These are phyloP conservation scores for Dioscorea zingiberensis DNA, from an alignment of 106 monocot genomes.

Conservation along the genomic window DNA sequence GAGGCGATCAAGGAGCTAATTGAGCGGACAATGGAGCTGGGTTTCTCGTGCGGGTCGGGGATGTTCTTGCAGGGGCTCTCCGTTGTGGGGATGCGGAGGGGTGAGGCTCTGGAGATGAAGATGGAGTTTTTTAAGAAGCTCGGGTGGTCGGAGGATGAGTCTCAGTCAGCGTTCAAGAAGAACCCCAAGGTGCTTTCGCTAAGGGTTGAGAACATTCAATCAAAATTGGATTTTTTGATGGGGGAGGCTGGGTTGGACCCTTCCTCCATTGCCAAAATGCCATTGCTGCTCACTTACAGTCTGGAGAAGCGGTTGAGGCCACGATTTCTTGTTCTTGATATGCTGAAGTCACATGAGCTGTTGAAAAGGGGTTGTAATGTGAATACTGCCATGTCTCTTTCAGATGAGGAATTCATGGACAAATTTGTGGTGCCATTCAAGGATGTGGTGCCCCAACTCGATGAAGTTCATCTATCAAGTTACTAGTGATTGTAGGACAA, in stretches of 20 bases:
- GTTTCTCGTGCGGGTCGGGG: not conserved
- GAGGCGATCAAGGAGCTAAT: constrained; percentile 6
- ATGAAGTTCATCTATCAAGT: too few relatives aligned
- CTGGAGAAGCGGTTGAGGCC: constrained; percentile 22
- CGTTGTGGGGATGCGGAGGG: not conserved
- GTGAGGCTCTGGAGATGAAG: constrained; percentile 11
- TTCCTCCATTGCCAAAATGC: not conserved
- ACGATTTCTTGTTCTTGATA: not conserved
- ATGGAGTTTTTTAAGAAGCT: constrained; percentile 10
- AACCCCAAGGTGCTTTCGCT: constrained; percentile 6
- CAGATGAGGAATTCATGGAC: not conserved
- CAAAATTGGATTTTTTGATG: constrained; percentile 24
- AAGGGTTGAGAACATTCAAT: constrained; percentile 12
- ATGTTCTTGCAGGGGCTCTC: constrained; percentile 16
- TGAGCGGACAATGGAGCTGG: constrained; percentile 11
- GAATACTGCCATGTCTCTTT: not conserved
- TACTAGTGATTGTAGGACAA: too few relatives aligned
- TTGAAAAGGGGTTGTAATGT: not conserved
- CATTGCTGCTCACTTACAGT: constrained; percentile 18
- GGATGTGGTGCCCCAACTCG: not conserved
- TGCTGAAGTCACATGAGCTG: not conserved
- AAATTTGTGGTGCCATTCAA: not conserved
- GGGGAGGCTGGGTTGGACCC: constrained; percentile 10
- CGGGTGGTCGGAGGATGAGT: constrained; percentile 27
- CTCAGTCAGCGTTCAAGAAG: constrained; percentile 7